A percentile compares a stretch with the other conserved stretches of the same genome.
phyloP scores from a whole-genome alignment of 2,329 filamentous ascomycete genomes.

The Aschersonia sp. region DNA sequence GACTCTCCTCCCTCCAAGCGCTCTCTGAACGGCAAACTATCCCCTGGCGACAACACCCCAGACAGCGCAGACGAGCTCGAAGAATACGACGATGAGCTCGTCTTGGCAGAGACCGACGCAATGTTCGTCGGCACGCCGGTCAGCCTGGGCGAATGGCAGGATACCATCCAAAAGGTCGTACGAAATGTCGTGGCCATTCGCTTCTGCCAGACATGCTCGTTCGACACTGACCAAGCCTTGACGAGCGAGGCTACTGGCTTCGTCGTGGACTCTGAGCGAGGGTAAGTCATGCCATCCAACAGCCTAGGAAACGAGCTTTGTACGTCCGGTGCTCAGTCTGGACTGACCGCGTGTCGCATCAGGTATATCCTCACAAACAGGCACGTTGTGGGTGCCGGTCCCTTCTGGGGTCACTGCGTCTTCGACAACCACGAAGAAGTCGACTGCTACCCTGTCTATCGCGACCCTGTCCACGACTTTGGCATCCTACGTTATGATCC shows the following conservation, averaged over 20 bases:
- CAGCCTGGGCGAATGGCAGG: slow-evolving; percentile 65
- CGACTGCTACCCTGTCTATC: slow-evolving; percentile 91
- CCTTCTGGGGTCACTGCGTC: slow-evolving; percentile 96
- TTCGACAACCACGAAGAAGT: slow-evolving; percentile 98
- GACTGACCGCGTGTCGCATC: neutral
- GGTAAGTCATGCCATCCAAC: slow-evolving; percentile 31
- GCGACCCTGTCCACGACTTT: slow-evolving; percentile 96
- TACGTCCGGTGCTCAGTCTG: neutral
- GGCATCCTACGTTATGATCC: slow-evolving; percentile 94
- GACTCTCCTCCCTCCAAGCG: slow-evolving; percentile 20
- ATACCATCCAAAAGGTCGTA: slow-evolving; percentile 86
- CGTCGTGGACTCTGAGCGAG: slow-evolving; percentile 86
- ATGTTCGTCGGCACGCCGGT: slow-evolving; percentile 22
- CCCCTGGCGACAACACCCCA: slow-evolving; percentile 33
- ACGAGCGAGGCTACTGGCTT: slow-evolving; percentile 96
- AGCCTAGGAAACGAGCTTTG: neutral
- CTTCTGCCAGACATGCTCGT: slow-evolving; percentile 95
- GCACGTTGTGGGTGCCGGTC: slow-evolving; percentile 88
- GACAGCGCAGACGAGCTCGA: slow-evolving; percentile 18
- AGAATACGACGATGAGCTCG: slow-evolving; percentile 25
- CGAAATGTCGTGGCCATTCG: slow-evolving; percentile 96
- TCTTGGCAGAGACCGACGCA: slow-evolving; percentile 21
- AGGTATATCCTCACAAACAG: slow-evolving; percentile 74
- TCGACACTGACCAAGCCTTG: slow-evolving; percentile 90
- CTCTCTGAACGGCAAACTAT: slow-evolving; percentile 30